Base-by-base conservation (phyloP, 768 basidiomycete species). In the Rubroboletus pulcherrimus region DNA sequence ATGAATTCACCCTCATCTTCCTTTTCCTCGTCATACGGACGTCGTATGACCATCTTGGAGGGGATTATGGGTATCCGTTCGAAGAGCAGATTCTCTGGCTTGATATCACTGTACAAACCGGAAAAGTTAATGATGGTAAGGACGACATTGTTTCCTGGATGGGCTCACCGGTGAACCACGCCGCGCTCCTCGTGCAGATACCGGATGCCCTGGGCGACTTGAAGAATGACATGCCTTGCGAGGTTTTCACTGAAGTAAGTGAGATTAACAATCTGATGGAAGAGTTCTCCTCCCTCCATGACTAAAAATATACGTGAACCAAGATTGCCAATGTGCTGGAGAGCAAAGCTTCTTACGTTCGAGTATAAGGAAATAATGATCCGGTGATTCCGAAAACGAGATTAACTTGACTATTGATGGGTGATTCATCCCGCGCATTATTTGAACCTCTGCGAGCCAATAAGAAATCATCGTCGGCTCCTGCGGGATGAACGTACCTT, bases 171-270 rank as follows among this genome's bases (percentile, higher is more conserved):
- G 71, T 99, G 97, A 3, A 98, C 95, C 31, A 99, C 94, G 10
- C 97, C 97, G 19, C 93, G 87, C 70, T 98, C 97, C 71, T 98
- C 95, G 69, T 99, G 97, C 8, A 99, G 81, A 73, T 98, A 92
- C 26, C 90, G 84, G 45, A 99, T 98, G 19, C 91, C 97, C 15
- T 92, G 81, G 0, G 92, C 93, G 26, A 97, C 94, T 74, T 99
- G 97, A 0, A 97, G 76, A 63, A 99, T 98, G 65, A 98, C 95
- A 69, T 98, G 97, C 11, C 95, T 87, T 5, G 97, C 82, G n/a
- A 99, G 86, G 54, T 89, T 91, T 74, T 99, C 97, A 71, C 90
- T 93, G 71, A 99, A 99, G 74, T 98, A 99, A 4, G 97, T 99
- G 58, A 98, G 82, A 71, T 97, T 98, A 74, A 99, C 97, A 68